phyloP scores from a whole-genome alignment of 1,284 basidiomycete species.

The Trichosporon ovoides region DNA sequence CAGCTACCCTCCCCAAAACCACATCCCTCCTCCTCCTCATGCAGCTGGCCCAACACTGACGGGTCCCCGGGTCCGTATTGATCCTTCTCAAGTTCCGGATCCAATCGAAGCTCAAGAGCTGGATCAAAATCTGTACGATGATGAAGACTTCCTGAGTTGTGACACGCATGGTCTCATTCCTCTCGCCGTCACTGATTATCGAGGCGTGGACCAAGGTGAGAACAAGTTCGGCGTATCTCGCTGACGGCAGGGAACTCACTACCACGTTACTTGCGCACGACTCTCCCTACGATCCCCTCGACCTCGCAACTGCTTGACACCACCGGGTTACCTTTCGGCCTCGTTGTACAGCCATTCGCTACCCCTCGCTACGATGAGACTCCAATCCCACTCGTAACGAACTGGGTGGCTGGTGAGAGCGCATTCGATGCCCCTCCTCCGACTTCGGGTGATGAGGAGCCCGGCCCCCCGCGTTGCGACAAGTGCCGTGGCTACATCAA shows the following conservation, averaged over 20 bases:
- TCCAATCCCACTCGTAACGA: constrained; percentile 66
- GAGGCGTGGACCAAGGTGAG: constrained; percentile 86
- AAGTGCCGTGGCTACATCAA: constrained; percentile 90
- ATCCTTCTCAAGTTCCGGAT: constrained; percentile 85
- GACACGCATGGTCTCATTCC: constrained; percentile 69
- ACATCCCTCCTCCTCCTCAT: constrained; percentile 74
- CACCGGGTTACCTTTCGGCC: constrained; percentile 76
- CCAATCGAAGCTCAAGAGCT: constrained; percentile 76
- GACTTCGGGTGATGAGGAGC: constrained; percentile 52
- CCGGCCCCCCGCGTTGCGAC: constrained; percentile 79
- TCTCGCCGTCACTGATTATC: constrained; percentile 77
- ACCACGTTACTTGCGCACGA: constrained; percentile 61
- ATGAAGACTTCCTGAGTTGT: constrained; percentile 69
- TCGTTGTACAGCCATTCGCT: constrained; percentile 87
- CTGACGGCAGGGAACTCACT: constrained; percentile 59
- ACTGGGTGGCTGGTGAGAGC: constrained; percentile 41
- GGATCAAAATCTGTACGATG: constrained; percentile 78
- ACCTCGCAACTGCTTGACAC: constrained; percentile 74
- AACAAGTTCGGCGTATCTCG: neutral
- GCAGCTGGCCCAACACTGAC: constrained; percentile 64
- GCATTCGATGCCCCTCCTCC: constrained; percentile 65
- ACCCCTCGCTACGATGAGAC: constrained; percentile 75
- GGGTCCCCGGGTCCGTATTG: constrained; percentile 71
- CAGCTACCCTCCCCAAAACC: constrained; percentile 31
- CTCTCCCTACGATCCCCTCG: constrained; percentile 69